These are phyloP conservation scores for Piper betle DNA, from an alignment of 164 flowering plant genomes.

Conservation along the genomic window DNA sequence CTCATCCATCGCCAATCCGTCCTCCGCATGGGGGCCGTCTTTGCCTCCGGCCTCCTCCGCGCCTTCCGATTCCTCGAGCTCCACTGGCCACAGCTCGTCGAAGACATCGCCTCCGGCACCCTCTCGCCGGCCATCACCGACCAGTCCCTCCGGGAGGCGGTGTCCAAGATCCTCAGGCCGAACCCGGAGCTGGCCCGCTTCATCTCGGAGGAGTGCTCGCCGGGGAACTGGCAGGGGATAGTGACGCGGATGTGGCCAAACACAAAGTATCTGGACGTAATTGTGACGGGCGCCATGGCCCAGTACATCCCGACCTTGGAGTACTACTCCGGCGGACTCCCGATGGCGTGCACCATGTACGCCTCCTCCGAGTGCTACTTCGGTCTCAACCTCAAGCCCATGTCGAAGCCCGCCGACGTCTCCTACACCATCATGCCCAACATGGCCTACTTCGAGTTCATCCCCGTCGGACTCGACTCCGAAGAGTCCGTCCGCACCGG, in stretches of 20 bases:
- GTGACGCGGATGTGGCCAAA: slow-evolving; percentile 66
- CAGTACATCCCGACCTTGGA: slow-evolving; percentile 68
- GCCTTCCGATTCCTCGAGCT: slow-evolving; percentile 61
- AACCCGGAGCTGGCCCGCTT: slow-evolving; percentile 39
- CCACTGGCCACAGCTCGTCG: slow-evolving; percentile 37
- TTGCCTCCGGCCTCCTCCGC: slow-evolving; percentile 71
- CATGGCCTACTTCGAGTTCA: too few species aligned
- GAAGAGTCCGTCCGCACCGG: too few species aligned
- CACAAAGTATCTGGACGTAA: slow-evolving; percentile 70
- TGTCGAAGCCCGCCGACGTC: too few species aligned
- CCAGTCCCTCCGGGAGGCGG: slow-evolving; percentile 19
- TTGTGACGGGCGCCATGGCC: slow-evolving; percentile 85
- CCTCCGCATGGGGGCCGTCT: slow-evolving; percentile 68
- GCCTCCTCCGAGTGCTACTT: too few species aligned
- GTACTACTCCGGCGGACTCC: slow-evolving; percentile 52
- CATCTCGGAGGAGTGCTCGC: slow-evolving; percentile 30
- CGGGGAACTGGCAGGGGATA: slow-evolving; percentile 50
- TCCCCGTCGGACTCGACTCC: too few species aligned
- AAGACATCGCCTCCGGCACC: slow-evolving; percentile 41
- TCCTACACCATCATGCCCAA: too few species aligned
- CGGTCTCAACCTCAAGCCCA: too few species aligned
- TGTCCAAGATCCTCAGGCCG: slow-evolving; percentile 30
- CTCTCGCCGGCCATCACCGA: slow-evolving; percentile 39
- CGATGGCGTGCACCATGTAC: slow-evolving; percentile 48
- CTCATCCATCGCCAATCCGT: slow-evolving; percentile 36